Base-by-base conservation (phyloP, 768 basidiomycete genomes). In the Holtermanniella nyarrowii region DNA sequence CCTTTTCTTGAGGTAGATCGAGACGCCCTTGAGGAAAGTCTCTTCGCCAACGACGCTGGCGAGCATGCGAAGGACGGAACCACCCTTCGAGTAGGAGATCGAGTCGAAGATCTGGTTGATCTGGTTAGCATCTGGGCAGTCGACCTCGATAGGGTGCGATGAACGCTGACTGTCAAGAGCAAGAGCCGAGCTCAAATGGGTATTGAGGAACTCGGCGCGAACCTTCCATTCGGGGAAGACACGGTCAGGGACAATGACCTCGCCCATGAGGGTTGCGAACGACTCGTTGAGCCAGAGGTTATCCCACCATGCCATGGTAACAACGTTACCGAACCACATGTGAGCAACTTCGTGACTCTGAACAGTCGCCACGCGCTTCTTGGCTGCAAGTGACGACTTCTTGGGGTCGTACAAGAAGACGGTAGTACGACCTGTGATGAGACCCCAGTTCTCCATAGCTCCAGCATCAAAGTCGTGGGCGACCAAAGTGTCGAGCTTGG, bases 71-170 rank as follows among this genome's bases (percentile, higher is more conserved):
- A 97, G 79, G n/a, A 95, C 91, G 78, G 65, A 68, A 21, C 68
- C 73, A 42, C 72, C 73, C 61, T 76, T 91, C 40, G 84, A 82
- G 70, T 91, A 93, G 2, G 84, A 87, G 47, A 95, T 75, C 3
- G 80, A 78, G 63, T 93, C 90, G 65, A 95, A 93, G 53, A 93
- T 88, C 81, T 91, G 68, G 61, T 84, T 84, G 63, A 89, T 86
- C 59, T 83, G 78, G 63, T 85, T 84, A 5, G 86, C 84, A 66
- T 91, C 87, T 0, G 83, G 85, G 65, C 85, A 88, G 13, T 84
- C 82, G 23, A 93, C 87, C 69, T 96, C 88, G 60, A 97, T 85
- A 1, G 93, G 86, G 69, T 97, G 91, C 11, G 86, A 88, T 20
- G 87, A 88, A 7, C 81, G 73, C 63, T 88, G 86, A 1, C 88